Conservation (phyloP, 148 eudicot genomes). For the Diospyros kaki region DNA sequence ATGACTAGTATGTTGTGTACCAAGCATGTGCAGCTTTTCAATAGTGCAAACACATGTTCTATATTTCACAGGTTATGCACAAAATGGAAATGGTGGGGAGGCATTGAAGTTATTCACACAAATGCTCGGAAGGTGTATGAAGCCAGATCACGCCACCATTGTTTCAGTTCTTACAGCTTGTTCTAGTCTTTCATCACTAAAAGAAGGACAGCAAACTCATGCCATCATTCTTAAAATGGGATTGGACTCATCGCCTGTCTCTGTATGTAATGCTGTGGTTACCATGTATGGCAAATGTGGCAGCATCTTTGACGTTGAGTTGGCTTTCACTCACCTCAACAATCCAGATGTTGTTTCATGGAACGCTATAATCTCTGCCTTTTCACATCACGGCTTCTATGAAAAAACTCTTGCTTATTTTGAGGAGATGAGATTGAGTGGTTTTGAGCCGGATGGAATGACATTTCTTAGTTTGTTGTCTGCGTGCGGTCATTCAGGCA, state of each 20-base stretch:
- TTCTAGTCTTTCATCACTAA: conserved; percentile 27
- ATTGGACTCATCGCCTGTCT: conserved; percentile 13
- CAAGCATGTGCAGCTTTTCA: not conserved
- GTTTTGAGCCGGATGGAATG: conserved; percentile 29
- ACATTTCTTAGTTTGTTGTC: conserved; percentile 43
- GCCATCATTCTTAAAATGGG: conserved; percentile 25
- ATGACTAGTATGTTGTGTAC: not conserved
- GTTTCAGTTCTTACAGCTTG: conserved; percentile 37
- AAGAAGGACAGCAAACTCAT: conserved; percentile 34
- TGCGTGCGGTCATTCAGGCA: conserved; percentile 31
- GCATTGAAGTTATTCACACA: conserved; percentile 27
- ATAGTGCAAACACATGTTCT: not conserved
- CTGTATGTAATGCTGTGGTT: conserved; percentile 32
- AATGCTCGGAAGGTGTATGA: conserved; percentile 26
- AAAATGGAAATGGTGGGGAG: conserved; percentile 26
- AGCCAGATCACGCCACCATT: conserved; percentile 35
- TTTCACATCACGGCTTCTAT: conserved; percentile 39
- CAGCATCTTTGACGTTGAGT: conserved; percentile 26
- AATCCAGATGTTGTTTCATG: conserved; percentile 42
- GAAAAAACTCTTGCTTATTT: conserved; percentile 28
- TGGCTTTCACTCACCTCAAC: conserved; percentile 26
- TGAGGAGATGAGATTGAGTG: conserved; percentile 20
- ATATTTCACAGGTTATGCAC: conserved; percentile 32
- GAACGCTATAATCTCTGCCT: conserved; percentile 44
- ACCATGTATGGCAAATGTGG: conserved; percentile 48